A percentile compares a stretch with the other conserved stretches of the same genome.
These are phyloP conservation scores for Flammula alnicola DNA, from an alignment of 1,284 basidiomycete species.

Conservation along the genomic window DNA sequence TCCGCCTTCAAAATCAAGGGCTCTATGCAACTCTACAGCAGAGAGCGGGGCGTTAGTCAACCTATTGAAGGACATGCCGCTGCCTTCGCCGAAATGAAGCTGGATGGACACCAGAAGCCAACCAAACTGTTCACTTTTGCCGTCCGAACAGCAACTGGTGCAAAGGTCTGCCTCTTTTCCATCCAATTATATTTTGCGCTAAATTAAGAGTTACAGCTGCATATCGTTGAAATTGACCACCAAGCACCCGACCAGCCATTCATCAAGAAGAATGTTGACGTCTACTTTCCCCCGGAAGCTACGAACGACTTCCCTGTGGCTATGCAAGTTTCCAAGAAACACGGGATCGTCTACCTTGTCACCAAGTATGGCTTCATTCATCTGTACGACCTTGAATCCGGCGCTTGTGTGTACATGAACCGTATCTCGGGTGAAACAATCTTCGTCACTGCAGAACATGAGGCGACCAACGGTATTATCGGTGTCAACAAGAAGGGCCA, in stretches of 20 bases:
- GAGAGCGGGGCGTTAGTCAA: conserved; percentile 93
- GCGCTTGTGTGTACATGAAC: conserved; percentile 99
- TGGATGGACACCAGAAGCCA: conserved; percentile 82
- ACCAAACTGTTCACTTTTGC: conserved; percentile 98
- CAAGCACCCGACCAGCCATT: conserved; percentile 94
- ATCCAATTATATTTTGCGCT: conserved; percentile 7
- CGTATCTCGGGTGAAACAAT: conserved; percentile 99
- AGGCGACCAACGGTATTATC: conserved; percentile 93
- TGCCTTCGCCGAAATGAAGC: conserved; percentile 91
- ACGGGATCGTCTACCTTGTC: conserved; percentile 97
- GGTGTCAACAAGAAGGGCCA: conserved; percentile 99
- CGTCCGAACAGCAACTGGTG: conserved; percentile 93
- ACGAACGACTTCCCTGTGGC: conserved; percentile 99
- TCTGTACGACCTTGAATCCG: conserved; percentile 98
- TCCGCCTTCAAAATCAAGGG: conserved; percentile 98
- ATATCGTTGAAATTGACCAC: conserved; percentile 99
- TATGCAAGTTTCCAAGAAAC: conserved; percentile 98
- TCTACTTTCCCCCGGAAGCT: conserved; percentile 99
- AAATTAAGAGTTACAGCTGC: conserved; percentile 64
- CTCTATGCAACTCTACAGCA: conserved; percentile 93
- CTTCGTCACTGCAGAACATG: conserved; percentile 98
- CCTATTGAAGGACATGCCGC: conserved; percentile 99
- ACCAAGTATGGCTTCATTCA: conserved; percentile 99
- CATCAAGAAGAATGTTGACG: conserved; percentile 97
- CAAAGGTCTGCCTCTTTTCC: conserved; percentile 73